Evolutionary conservation across 768 basidiomycete genomes (phyloP), one percentile per base, ranked within the genome.

Genomic region (Rubroboletus pulcherrimus): DNA sequence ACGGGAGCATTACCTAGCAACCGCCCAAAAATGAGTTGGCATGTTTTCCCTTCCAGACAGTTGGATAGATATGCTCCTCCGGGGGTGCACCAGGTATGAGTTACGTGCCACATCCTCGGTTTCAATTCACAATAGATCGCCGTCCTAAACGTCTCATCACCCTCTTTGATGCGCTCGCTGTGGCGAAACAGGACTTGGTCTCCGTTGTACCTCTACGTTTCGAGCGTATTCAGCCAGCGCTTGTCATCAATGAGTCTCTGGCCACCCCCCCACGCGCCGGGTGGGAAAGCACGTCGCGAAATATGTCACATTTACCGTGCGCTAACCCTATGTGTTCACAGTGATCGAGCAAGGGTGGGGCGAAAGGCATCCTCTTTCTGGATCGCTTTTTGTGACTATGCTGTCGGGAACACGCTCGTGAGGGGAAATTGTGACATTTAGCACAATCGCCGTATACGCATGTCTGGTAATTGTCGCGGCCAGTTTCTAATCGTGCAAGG

Each of bases 301-400:
- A 50, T 50, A 2, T 54, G 31, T n/a, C 53, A 42, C 11, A 50
- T 58, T 31, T 49, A 48, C n/a, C 2, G 17, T 53, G 40, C 7
- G 5, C 40, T 17, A 35, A 53, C 8, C 19, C 10, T 19, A 37
- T 9, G 31, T 19, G n/a, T 17, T 35, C 7, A n/a, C 21, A 51
- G 49, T 57, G 39, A 57, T 58, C 43, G 33, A 51, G 33, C 40
- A 58, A n/a, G 54, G 48, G 8, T 50, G 38, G 48, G 57, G 48
- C 7, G 57, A 48, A 43, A 50, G 55, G 9, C 44, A 51, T 38
- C 49, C 44, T 24, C 37, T 45, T 21, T 24, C 54, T 15, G 34
- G 54, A 17, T 43, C 41, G 12, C 26, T 17, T 7, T 46, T n/a
- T n/a, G n/a, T n/a, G n/a, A n/a, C n/a, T n/a, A n/a, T n/a, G n/a